These are phyloP conservation scores for Echinosophora koreensis DNA, from an alignment of 306 rosid genomes.

Conservation along the genomic window DNA sequence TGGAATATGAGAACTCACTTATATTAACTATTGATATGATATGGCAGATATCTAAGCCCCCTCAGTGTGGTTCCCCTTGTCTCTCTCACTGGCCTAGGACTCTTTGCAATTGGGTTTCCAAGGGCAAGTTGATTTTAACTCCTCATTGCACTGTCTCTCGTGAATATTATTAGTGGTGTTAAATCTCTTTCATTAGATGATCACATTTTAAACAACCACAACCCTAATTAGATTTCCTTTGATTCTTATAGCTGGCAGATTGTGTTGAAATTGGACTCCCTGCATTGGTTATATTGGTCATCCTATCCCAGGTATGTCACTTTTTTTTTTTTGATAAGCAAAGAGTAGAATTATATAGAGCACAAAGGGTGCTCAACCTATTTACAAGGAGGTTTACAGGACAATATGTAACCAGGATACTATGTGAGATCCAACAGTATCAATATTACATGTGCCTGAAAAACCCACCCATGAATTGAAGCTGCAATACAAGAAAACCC, in stretches of 20 bases:
- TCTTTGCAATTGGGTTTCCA: slow-evolving; percentile 75
- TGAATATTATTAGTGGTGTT: neutral
- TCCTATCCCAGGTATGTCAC: slow-evolving; percentile 75
- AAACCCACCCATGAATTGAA: too few relatives aligned
- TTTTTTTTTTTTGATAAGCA: too few relatives aligned
- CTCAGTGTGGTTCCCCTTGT: slow-evolving; percentile 85
- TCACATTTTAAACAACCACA: slow-evolving; percentile 37
- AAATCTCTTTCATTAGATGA: slow-evolving; percentile 17
- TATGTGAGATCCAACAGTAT: too few relatives aligned
- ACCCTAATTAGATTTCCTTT: slow-evolving; percentile 32
- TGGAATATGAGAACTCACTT: neutral
- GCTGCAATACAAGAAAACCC: too few relatives aligned
- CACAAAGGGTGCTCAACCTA: too few relatives aligned
- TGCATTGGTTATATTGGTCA: slow-evolving; percentile 68
- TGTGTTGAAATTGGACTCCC: slow-evolving; percentile 97
- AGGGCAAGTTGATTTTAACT: slow-evolving; percentile 46
- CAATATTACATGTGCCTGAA: too few relatives aligned
- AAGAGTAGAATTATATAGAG: too few relatives aligned
- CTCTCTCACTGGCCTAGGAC: slow-evolving; percentile 85
- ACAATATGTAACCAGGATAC: too few relatives aligned
- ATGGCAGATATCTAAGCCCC: slow-evolving; percentile 82
- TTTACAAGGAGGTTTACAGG: too few relatives aligned
- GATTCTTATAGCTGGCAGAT: slow-evolving; percentile 69
- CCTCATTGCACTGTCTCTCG: neutral
- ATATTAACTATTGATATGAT: slow-evolving; percentile 26